Percentiles rank a stretch among this genome's conserved stretches.
These are phyloP conservation scores for Gossypium mustelinum DNA, from an alignment of 345 rosid genomes.

Conservation along the genomic window DNA sequence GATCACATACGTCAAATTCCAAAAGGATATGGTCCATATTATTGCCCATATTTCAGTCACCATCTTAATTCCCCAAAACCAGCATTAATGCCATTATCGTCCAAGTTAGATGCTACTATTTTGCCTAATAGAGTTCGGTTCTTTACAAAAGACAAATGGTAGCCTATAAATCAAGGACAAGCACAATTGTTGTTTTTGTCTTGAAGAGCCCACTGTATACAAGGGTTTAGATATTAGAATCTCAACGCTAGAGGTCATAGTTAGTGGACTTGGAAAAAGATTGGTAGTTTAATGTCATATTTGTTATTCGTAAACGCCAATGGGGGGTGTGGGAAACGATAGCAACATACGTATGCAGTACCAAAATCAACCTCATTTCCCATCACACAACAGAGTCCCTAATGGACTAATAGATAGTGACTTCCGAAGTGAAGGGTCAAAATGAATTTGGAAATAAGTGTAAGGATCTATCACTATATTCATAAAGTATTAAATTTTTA, in stretches of 20 bases:
- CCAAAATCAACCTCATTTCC: not conserved
- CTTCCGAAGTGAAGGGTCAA: too few species aligned
- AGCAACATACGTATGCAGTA: not conserved
- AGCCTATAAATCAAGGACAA: not conserved
- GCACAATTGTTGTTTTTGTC: not conserved
- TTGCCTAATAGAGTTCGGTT: not conserved
- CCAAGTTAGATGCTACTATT: not conserved
- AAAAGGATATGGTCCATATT: not conserved
- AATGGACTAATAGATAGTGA: not conserved
- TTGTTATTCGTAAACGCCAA: not conserved
- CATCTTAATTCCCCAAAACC: not conserved
- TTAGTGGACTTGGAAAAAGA: not conserved
- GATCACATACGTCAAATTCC: constrained; percentile 10
- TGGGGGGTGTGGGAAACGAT: not conserved
- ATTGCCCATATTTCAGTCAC: not conserved
- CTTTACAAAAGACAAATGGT: too few species aligned
- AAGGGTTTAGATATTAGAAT: not conserved
- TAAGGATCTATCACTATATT: too few species aligned
- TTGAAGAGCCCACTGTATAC: not conserved
- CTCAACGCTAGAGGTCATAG: not conserved
- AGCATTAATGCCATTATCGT: constrained; percentile 2
- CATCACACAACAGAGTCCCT: too few species aligned
- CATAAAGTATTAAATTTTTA: too few species aligned
- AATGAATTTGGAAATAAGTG: too few species aligned
- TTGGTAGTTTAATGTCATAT: not conserved